phyloP scores from a whole-genome alignment of 108 stramenopile genomes.

The Fragilaria crotonensis region DNA sequence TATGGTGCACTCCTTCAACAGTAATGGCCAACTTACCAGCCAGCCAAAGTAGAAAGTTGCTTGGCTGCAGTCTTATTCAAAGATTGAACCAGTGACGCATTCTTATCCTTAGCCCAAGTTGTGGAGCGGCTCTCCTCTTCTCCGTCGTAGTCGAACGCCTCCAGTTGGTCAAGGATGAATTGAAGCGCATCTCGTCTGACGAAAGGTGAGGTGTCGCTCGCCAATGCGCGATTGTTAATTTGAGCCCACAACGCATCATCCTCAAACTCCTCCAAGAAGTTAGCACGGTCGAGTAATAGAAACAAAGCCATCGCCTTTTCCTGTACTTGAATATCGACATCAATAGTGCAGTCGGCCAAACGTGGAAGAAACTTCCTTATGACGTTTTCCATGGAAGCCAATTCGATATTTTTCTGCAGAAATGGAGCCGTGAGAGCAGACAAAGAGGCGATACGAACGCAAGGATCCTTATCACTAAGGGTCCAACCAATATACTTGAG shows the following conservation, averaged over 20 bases:
- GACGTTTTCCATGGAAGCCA: constrained; percentile 49
- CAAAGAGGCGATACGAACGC: constrained; percentile 62
- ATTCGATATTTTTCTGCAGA: constrained; percentile 28
- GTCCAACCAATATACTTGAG: constrained; percentile 91
- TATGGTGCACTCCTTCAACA: not conserved
- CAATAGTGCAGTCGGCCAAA: constrained; percentile 52
- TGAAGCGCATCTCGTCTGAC: constrained; percentile 64
- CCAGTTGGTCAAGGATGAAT: constrained; percentile 81
- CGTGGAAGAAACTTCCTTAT: constrained; percentile 60
- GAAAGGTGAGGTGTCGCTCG: constrained; percentile 38
- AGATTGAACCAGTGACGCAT: constrained; percentile 4
- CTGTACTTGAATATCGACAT: constrained; percentile 53
- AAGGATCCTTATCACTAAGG: constrained; percentile 58
- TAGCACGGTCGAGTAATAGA: constrained; percentile 44
- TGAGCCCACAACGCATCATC: constrained; percentile 73
- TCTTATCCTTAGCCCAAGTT: not conserved
- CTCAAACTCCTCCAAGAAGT: constrained; percentile 73
- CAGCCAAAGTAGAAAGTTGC: constrained; percentile 49
- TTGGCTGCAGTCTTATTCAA: constrained; percentile 11
- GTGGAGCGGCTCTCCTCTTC: constrained; percentile 26
- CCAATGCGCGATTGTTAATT: constrained; percentile 64
- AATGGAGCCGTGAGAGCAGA: constrained; percentile 59
- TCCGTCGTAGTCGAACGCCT: constrained; percentile 67
- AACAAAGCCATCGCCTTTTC: constrained; percentile 64
- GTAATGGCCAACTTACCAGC: constrained; percentile 23